Evolutionary conservation across 2,329 filamentous ascomycete species (phyloP), one percentile per base, ranked within the genome.

Genomic region (Colletotrichum chlorophyti): DNA sequence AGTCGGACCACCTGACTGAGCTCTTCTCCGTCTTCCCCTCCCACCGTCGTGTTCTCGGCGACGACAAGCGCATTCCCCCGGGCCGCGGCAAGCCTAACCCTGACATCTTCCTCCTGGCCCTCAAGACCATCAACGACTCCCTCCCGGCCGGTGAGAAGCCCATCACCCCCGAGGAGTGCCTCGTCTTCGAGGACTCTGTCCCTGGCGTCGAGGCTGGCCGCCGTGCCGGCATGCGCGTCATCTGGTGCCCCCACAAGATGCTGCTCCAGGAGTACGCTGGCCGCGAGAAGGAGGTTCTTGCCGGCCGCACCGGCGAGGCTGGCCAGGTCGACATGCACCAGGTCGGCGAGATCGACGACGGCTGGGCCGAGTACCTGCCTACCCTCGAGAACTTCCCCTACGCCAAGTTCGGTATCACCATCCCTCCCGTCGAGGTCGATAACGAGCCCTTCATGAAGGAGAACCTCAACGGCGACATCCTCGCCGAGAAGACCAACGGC

Each of bases 141-240:
- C 79, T 96, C 6, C 77, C 79, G 0, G 75, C 81, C 4, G 86
- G 85, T 34, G 87, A 89, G 48, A 77, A 82, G 63, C 77, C 83
- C 58, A 88, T 99, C 62, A 80, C 71, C 51, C 92, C 93, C 0
- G 90, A 91, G 65, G 94, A 98, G 74, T 98, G 95, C 70, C 80
- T 99, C 14, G 95, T 98, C 0, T 98, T 99, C 68, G 95, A 99
- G 76, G 95, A 99, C 73, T 91, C 89, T 41, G 93, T 98, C 2
- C 91, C 93, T 0, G 95, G 95, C 4, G 92, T 97, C 3, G 95
- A 99, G 76, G 87, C 92, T 2, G 95, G 93, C 5, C 81, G 95
- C 50, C 85, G 95, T 64, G 95, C 95, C 0, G 94, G 94, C 0
- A 98, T 98, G 94, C 87, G 94, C 64, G 93, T 96, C 11, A 81